Base-by-base conservation (phyloP, 495 filamentous ascomycete species). In the Penicillium cataractarum region DNA sequence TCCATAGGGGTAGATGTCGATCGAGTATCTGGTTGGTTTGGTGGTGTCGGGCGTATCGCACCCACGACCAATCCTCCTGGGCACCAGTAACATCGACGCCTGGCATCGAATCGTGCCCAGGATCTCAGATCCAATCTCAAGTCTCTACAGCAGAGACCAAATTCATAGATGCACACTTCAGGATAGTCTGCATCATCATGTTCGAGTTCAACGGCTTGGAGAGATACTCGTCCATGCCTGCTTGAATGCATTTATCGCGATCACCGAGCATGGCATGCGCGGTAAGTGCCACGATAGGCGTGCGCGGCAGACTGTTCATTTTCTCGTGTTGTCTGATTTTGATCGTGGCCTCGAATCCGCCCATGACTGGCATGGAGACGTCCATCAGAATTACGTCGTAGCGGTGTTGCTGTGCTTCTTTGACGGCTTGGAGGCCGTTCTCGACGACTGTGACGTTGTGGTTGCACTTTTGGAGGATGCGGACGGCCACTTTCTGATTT, bases 381-480 rank as follows among this genome's bases (percentile, higher is more conserved):
- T 96, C 90, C 92, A 96, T 95, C 8, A 94, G 80, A 50, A 94
- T 90, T n/a, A 94, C 88, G 63, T 94, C 85, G 2, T 90, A 74
- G 8, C 63, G 70, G 27, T 66, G 86, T 55, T 78, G 83, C 9
- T 77, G 73, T 62, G 77, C 57, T 48, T 91, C 90, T 19, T 91
- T 84, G 3, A 95, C 84, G 7, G 89, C 90, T 68, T 93, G 88
- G 61, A 87, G 79, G 5, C 92, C 91, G 66, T 94, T 92, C 80
- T 85, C 90, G 0, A 88, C 86, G 2, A 89, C 89, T 15, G 79
- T 83, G 19, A 87, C 89, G 21, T 80, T 80, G 60, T 93, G 93
- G n/a, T 88, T 86, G 50, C 91, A 83, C 63, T 92, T 93, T 56
- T 81, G 82, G 55, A 94, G 87, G 4, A 89, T 89, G 54, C 87